These are phyloP conservation scores for Pythium folliculosum DNA, from an alignment of 352 stramenopile genomes.

Conservation along the genomic window DNA sequence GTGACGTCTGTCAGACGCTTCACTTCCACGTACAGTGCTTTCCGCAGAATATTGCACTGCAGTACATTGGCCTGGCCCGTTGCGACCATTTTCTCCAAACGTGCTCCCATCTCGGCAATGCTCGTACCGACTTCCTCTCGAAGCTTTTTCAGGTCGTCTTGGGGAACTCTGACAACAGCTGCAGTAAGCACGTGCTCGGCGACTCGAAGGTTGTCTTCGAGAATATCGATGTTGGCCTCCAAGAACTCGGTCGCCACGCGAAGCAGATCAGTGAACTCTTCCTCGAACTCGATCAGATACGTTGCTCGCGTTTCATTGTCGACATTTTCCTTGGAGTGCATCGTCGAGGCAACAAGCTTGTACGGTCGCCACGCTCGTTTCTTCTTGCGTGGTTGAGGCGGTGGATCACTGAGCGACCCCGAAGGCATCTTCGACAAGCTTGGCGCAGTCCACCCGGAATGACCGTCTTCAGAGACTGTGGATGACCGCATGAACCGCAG, in stretches of 20 bases:
- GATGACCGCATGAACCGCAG: conserved; percentile 54
- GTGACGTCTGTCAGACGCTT: conserved; percentile 57
- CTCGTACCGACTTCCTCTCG: conserved; percentile 38
- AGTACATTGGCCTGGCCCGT: conserved; percentile 53
- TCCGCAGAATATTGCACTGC: conserved; percentile 64
- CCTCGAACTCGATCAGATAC: conserved; percentile 56
- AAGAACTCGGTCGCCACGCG: conserved; percentile 47
- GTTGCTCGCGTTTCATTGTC: conserved; percentile 44
- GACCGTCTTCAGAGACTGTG: conserved; percentile 48
- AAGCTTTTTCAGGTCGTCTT: conserved; percentile 61
- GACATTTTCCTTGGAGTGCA: conserved; percentile 55
- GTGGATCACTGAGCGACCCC: conserved; percentile 11
- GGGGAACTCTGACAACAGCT: conserved; percentile 48
- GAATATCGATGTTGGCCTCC: conserved; percentile 58
- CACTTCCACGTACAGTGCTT: conserved; percentile 61
- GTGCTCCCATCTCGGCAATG: conserved; percentile 42
- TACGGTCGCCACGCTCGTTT: conserved; percentile 68
- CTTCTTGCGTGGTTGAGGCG: conserved; percentile 29
- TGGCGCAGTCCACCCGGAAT: conserved; percentile 31
- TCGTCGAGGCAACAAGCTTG: conserved; percentile 75
- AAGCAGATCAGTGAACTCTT: conserved; percentile 44
- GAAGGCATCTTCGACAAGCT: conserved; percentile 24
- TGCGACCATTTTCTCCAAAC: conserved; percentile 31
- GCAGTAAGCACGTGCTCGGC: conserved; percentile 67
- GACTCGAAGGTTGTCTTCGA: conserved; percentile 69